Base-by-base conservation (phyloP, 2,329 filamentous ascomycete genomes). In the Pseudocercospora vitis region DNA sequence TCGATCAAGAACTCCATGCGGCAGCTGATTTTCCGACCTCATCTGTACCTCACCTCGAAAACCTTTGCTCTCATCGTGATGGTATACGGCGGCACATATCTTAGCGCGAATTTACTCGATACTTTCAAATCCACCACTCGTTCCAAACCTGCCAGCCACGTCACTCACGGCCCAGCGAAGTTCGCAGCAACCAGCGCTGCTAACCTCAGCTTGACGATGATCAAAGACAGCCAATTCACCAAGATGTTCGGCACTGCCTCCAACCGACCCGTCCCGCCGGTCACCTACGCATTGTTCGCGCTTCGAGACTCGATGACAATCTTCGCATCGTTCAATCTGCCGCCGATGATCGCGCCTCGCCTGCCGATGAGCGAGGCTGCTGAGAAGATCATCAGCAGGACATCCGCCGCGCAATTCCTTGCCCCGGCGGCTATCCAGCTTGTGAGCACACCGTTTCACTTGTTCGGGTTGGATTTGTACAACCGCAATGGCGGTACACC, bases 261-360 rank as follows among this genome's bases (percentile, higher is more conserved):
- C 73, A 59, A 72, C 23, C 63, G 74, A 44, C 60, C 76, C 57
- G 86, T 95, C 0, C 85, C 88, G 0, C 72, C 83, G 26, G 77
- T 86, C 1, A 88, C 85, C 7, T 94, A 91, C 72, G 76, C 79
- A 0, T 82, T 96, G 53, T 96, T 96, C 76, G 85, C 88, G 2
- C 68, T 87, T 51, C 84, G 91, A 63, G 91, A 96, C 74, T 89
- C 86, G 72, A 75, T 95, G 57, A 96, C 91, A 48, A 91, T 96
- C 64, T 95, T 95, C 70, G 90, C 90, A 3, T 89, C 84, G 9
- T 97, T 96, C 80, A 96, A 96, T 69, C 76, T 96, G 2, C 92
- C 92, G 0, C 82, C 89, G 0, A 67, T 94, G 1, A 77, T 96
- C 7, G 89, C 88, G 0, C 89, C 90, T 0, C 72, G 76, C 4